Evolutionary conservation across 257 asterid genomes (phyloP).

Genomic region (Solanum paucissectum): DNA sequence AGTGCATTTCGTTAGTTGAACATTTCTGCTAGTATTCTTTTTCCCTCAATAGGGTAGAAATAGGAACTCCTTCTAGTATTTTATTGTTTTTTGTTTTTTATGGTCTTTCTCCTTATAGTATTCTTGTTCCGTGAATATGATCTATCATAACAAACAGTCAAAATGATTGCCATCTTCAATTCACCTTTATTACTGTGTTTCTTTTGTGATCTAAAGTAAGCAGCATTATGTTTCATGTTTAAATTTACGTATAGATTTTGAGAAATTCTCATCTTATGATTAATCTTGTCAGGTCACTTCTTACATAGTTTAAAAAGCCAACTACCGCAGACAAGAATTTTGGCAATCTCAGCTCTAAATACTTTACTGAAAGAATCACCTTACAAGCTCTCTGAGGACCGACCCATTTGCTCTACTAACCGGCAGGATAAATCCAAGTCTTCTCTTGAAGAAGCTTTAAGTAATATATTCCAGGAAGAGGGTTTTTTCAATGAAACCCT

Average conservation of each 20-base stretch:
- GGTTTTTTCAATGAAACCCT: conserved; percentile 75
- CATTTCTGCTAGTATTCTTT: background rate
- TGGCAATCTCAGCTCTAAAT: conserved; percentile 95
- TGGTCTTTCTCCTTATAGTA: background rate
- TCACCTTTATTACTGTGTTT: background rate
- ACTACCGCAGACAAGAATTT: conserved; percentile 96
- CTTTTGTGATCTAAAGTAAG: background rate
- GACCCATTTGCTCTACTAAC: conserved; percentile 17
- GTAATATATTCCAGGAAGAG: conserved; percentile 78
- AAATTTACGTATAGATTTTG: background rate
- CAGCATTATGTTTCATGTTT: background rate
- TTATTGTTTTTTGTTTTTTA: background rate
- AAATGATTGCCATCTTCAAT: background rate
- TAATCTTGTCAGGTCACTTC: conserved; percentile 71
- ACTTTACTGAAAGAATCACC: conserved; percentile 94
- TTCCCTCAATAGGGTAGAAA: background rate
- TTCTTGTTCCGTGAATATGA: background rate
- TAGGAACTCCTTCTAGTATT: background rate
- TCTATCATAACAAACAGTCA: background rate
- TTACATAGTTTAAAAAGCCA: conserved; percentile 92
- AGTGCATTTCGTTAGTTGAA: background rate
- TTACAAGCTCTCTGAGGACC: conserved; percentile 49
- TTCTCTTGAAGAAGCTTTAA: conserved; percentile 77
- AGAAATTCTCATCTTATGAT: conserved; percentile 4
- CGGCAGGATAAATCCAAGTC: conserved; percentile 44